These are phyloP conservation scores for Marasmius tenuissimus DNA, from an alignment of 1,284 basidiomycete genomes.

Conservation along the genomic window DNA sequence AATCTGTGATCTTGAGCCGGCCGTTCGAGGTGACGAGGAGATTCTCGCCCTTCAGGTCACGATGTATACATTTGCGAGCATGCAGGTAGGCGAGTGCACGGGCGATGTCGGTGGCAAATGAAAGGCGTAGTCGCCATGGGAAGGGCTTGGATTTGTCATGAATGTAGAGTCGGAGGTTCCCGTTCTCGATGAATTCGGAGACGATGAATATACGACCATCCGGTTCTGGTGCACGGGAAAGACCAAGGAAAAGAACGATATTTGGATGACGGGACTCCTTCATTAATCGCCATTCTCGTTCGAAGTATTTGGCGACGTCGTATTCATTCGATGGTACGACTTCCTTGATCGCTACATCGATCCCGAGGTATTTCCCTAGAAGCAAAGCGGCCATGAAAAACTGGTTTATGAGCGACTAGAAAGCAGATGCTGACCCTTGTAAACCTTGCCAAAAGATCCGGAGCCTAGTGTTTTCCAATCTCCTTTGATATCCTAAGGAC, in stretches of 20 bases:
- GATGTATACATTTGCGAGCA: constrained; percentile 84
- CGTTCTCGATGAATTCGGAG: constrained; percentile 86
- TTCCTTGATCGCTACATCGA: constrained; percentile 96
- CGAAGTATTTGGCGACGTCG: constrained; percentile 96
- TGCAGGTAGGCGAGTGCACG: constrained; percentile 97
- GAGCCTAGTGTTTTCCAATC: constrained; percentile 87
- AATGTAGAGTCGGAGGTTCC: constrained; percentile 87
- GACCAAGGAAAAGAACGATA: constrained; percentile 92
- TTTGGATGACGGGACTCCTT: constrained; percentile 91
- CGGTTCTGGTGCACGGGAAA: constrained; percentile 82
- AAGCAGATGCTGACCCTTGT: constrained; percentile 60
- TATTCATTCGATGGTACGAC: constrained; percentile 88
- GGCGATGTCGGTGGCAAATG: constrained; percentile 92
- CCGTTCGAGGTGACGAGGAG: constrained; percentile 93
- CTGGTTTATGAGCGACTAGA: not conserved
- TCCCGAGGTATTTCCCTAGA: constrained; percentile 85
- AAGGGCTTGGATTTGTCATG: constrained; percentile 78
- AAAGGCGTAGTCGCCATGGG: constrained; percentile 88
- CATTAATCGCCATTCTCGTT: constrained; percentile 96
- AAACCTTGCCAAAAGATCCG: constrained; percentile 92
- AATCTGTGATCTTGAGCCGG: constrained; percentile 95
- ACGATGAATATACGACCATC: constrained; percentile 88
- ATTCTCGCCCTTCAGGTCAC: constrained; percentile 96
- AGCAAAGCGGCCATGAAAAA: not conserved
- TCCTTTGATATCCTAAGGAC: constrained; percentile 77